These are phyloP conservation scores for Alternaria sp. DNA, from an alignment of 2,329 filamentous ascomycete species.

Conservation along the genomic window DNA sequence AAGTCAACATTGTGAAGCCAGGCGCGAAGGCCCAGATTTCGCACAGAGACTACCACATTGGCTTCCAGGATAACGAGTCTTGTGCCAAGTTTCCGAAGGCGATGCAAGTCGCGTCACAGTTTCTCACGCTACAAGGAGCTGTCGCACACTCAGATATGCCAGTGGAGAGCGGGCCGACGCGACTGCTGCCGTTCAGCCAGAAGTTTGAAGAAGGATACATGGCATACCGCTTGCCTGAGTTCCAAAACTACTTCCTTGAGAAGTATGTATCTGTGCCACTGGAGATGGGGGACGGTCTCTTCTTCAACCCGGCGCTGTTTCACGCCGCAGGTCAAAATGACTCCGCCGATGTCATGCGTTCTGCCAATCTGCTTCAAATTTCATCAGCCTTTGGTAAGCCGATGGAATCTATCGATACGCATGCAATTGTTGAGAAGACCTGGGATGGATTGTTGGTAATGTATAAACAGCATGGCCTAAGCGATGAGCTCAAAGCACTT, in stretches of 20 bases:
- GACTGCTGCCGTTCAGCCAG: constrained; percentile 67
- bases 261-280: constrained; percentile 62
- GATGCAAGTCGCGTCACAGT: constrained; percentile 62
- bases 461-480: constrained; percentile 48
- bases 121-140: constrained; percentile 67
- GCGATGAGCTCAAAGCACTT: constrained; percentile 54
- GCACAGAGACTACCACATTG: constrained; percentile 70
- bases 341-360: constrained; percentile 56
- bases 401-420: constrained; percentile 66
- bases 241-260: constrained; percentile 61
- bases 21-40: constrained; percentile 63
- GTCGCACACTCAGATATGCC: constrained; percentile 69
- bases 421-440: constrained; percentile 55
- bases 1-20: constrained; percentile 68
- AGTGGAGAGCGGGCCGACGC: constrained; percentile 63
- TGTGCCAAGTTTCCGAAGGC: constrained; percentile 57
- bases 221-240: constrained; percentile 61
- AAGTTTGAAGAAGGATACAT: constrained; percentile 63
- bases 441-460: constrained; percentile 52
- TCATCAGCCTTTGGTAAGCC: constrained; percentile 68
- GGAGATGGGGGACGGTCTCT: constrained; percentile 64
- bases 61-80: constrained; percentile 62
- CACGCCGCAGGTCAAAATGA: constrained; percentile 68
- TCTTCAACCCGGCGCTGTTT: constrained; percentile 69
- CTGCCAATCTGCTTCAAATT: constrained; percentile 68